Evolutionary conservation across 768 basidiomycete species (phyloP), one percentile per base, ranked within the genome.

Genomic region (Naganishia randhawae): DNA sequence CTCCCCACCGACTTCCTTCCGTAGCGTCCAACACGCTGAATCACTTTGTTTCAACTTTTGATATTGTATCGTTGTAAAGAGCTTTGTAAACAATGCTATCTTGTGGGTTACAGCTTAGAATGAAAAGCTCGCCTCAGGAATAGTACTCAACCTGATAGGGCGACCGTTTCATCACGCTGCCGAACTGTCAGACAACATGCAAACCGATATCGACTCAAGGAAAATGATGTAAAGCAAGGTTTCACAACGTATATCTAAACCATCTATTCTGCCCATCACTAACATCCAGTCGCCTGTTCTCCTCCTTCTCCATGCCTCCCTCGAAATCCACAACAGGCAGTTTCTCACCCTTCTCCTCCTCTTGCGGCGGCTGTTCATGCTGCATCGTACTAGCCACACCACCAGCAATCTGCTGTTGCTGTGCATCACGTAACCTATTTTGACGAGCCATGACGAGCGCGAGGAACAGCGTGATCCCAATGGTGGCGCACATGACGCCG

Each of bases 401-500:
- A n/a, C n/a, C n/a, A n/a, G n/a, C n/a, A n/a, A n/a, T n/a, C n/a
- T n/a, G n/a, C n/a, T n/a, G n/a, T n/a, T n/a, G n/a, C n/a, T n/a
- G n/a, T 16, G 37, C 39, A 17, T 61, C 57, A 13, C 57, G 35
- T 35, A 16, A 25, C 57, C 25, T 39, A 25, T 61, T 61, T 39
- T 39, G 9, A 25, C 39, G 35, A 13, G 39, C 39, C 57, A 61
- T 61, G 22, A 41, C 19, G 57, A 61, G 39, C n/a, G 37, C 13
- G 37, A 61, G 5, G 37, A 61, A 8, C 35, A 61, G 27, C n/a
- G 57, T 61, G 14, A 61, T 14, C 9, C 57, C 57, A 25, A 61
- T 61, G 4, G 57, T 61, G 19, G 57, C 57, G 57, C 57, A 39
- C 57, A 61, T 61, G 57, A 61, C 57, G 37, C 57, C 57, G 37